Conservation (phyloP, 306 rosid genomes). For the Rosa lucieae region DNA sequence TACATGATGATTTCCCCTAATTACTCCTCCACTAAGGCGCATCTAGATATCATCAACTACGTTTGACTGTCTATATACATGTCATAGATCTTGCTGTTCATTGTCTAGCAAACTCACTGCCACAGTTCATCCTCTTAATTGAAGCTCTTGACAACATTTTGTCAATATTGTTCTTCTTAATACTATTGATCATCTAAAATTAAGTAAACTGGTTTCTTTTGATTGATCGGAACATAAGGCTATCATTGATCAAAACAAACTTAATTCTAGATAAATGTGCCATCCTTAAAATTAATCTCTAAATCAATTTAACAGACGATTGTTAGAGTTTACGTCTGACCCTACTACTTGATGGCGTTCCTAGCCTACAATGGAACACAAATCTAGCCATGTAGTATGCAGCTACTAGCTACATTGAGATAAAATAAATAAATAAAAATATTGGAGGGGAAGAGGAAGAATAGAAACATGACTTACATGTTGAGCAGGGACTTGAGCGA, state of each 20-base stretch:
- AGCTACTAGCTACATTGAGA: background rate
- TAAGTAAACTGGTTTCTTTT: background rate
- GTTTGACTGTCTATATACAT: too few relatives aligned
- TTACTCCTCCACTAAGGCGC: too few relatives aligned
- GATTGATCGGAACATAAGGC: background rate
- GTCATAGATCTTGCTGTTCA: too few relatives aligned
- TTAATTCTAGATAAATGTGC: background rate
- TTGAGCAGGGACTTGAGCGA: conserved; percentile 93
- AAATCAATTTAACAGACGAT: background rate
- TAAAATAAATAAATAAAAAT: background rate
- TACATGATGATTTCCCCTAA: too few relatives aligned
- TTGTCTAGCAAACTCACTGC: too few relatives aligned
- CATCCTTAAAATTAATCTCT: background rate
- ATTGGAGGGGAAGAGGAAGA: conserved; percentile 8
- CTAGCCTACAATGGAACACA: too few relatives aligned
- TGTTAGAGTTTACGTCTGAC: background rate
- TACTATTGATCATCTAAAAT: background rate
- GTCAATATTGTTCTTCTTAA: background rate
- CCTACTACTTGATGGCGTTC: too few relatives aligned
- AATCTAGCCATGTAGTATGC: background rate
- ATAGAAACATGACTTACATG: conserved; percentile 59
- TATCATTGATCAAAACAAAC: background rate
- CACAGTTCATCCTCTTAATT: background rate
- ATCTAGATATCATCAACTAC: too few relatives aligned
- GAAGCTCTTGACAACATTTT: too few relatives aligned